phyloP scores from a whole-genome alignment of 768 basidiomycete genomes.

The Boletellus emodensis region DNA sequence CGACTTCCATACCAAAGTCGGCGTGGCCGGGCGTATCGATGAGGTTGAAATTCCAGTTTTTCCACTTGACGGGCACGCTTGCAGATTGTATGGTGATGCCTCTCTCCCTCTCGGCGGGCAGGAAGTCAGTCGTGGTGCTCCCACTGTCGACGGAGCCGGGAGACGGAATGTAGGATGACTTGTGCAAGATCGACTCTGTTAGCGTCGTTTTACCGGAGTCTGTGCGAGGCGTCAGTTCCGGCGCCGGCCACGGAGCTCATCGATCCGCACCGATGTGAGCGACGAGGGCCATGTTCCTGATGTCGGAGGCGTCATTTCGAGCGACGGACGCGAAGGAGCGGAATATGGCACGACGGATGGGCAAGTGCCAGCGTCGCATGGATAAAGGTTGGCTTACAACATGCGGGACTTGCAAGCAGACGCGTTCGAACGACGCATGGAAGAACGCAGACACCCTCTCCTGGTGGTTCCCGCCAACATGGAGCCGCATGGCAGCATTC shows the following conservation, averaged over 20 bases:
- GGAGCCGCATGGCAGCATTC: conserved; percentile 52
- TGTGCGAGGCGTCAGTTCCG: conserved; percentile 27
- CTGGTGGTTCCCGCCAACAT: conserved; percentile 49
- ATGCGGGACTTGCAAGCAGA: conserved; percentile 34
- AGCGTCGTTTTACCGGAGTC: conserved; percentile 90
- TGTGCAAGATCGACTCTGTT: conserved; percentile 81
- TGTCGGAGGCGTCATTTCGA: conserved; percentile 34
- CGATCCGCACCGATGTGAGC: conserved; percentile 72
- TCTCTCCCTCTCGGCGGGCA: conserved; percentile 84
- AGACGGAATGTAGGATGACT: conserved; percentile 64
- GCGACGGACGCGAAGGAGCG: conserved; percentile 24
- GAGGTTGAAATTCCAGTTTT: conserved; percentile 79
- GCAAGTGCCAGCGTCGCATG: conserved; percentile 19
- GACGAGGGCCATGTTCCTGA: conserved; percentile 83
- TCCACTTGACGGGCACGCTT: conserved; percentile 86
- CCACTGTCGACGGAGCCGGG: conserved; percentile 87
- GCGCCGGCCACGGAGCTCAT: background rate
- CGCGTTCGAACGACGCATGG: conserved; percentile 41
- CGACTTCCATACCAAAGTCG: conserved; percentile 96
- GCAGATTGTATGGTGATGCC: conserved; percentile 93
- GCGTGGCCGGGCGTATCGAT: conserved; percentile 92
- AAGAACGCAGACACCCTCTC: conserved; percentile 45
- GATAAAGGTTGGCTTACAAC: background rate
- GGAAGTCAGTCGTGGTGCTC: conserved; percentile 86
- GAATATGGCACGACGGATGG: background rate